phyloP scores from a whole-genome alignment of 2,329 filamentous ascomycete species.

The Talaromyces sp. region DNA sequence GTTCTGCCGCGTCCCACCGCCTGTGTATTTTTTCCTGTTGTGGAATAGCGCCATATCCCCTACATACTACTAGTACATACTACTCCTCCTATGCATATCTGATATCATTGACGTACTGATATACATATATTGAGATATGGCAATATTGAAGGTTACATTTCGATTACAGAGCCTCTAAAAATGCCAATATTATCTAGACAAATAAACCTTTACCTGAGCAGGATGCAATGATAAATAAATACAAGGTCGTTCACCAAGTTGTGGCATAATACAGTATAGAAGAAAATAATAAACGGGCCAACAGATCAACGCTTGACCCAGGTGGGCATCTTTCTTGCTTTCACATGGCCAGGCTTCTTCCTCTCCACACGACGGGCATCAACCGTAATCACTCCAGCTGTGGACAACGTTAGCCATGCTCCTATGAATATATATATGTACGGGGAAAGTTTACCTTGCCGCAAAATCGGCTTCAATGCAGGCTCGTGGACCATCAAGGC shows the following conservation, averaged over 20 bases:
- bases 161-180: background rate
- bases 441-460: conserved; percentile 66
- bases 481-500: conserved; percentile 89
- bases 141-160: background rate
- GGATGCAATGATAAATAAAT: background rate
- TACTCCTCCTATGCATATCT: too few species aligned
- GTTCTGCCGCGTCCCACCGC: background rate
- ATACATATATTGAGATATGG: too few species aligned
- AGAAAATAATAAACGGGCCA: conserved; percentile 7
- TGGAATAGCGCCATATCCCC: background rate
- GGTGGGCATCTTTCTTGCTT: conserved; percentile 94
- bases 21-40: background rate
- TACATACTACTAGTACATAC: background rate
- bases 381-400: conserved; percentile 87
- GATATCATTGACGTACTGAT: background rate
- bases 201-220: background rate
- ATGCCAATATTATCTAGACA: background rate
- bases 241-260: background rate
- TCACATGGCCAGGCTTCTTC: conserved; percentile 94
- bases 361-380: conserved; percentile 91
- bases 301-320: conserved; percentile 77
- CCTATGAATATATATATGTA: background rate
- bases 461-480: conserved; percentile 76
- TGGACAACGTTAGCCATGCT: conserved; percentile 5
- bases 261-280: conserved; percentile 11